Conservation (phyloP, 2,329 filamentous ascomycete genomes). For the Ceratocystis eucalypticola region DNA sequence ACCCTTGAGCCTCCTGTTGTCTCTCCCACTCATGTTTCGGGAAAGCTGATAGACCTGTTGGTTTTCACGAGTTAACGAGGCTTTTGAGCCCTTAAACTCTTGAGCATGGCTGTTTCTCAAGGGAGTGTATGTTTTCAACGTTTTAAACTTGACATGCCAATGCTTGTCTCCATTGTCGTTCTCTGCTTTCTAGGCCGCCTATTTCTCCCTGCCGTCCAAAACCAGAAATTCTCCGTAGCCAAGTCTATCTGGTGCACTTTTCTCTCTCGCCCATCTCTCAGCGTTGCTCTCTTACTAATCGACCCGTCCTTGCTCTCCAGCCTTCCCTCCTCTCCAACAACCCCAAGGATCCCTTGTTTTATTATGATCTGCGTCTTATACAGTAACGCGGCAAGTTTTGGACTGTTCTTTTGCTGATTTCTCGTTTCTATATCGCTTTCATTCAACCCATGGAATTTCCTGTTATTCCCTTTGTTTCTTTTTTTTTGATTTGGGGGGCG, state of each 20-base stretch:
- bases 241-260: not conserved
- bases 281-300: not conserved
- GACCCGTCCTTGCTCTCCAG: not conserved
- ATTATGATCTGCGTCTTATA: conserved; percentile 1
- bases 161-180: not conserved
- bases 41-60: not conserved
- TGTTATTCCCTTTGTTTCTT: not conserved
- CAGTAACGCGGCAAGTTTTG: not conserved
- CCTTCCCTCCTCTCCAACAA: not conserved
- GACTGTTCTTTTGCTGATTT: not conserved
- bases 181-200: not conserved
- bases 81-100: not conserved
- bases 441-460: not conserved
- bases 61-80: not conserved
- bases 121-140: not conserved
- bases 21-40: not conserved
- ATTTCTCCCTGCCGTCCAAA: not conserved
- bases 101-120: too few species aligned
- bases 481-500: not conserved
- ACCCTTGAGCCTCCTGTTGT: not conserved
- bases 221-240: not conserved
- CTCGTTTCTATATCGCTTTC: not conserved
- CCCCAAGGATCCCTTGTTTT: not conserved
- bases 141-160: not conserved
- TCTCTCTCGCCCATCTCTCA: not conserved